Evolutionary conservation across 192 early-diverging fungal genomes (phyloP).

Genomic region (Backusella mclennaniae): DNA sequence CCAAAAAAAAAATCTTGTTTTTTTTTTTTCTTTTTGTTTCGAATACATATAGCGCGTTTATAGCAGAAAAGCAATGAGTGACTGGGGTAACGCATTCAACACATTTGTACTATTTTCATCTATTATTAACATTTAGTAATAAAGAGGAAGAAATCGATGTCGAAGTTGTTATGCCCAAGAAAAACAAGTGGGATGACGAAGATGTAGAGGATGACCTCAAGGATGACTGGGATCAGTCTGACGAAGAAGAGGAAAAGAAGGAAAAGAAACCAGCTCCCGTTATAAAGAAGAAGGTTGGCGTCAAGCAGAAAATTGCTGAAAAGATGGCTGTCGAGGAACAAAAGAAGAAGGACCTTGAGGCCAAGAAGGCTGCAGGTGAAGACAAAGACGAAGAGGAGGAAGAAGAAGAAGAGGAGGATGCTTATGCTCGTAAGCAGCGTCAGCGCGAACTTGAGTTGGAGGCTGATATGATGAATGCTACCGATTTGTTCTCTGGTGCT

Average conservation of each 20-base stretch:
- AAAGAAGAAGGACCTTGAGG: conserved; percentile 38
- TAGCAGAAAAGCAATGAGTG: neutral
- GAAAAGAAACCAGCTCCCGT: conserved; percentile 35
- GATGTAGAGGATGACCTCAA: conserved; percentile 59
- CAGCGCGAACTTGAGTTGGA: conserved; percentile 47
- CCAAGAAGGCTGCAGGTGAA: conserved; percentile 21
- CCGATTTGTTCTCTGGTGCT: conserved; percentile 63
- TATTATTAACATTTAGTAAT: neutral
- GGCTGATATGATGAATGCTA: conserved; percentile 57
- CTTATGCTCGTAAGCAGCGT: conserved; percentile 43
- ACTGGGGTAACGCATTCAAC: neutral
- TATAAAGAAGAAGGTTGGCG: conserved; percentile 49
- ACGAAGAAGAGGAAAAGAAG: conserved; percentile 45
- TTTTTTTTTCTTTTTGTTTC: neutral
- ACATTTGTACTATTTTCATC: too few species aligned
- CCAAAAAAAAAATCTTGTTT: neutral
- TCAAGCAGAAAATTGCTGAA: conserved; percentile 64
- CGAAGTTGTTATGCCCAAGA: conserved; percentile 26
- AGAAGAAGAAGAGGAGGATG: conserved; percentile 52
- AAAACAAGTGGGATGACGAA: conserved; percentile 68
- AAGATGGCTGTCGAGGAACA: conserved; percentile 51
- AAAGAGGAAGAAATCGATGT: conserved; percentile 30
- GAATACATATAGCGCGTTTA: neutral
- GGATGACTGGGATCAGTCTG: conserved; percentile 65
- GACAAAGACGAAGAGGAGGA: conserved; percentile 31